Evolutionary conservation across 257 asterid species (phyloP).

Genomic region (Cynanchum wilfordii): DNA sequence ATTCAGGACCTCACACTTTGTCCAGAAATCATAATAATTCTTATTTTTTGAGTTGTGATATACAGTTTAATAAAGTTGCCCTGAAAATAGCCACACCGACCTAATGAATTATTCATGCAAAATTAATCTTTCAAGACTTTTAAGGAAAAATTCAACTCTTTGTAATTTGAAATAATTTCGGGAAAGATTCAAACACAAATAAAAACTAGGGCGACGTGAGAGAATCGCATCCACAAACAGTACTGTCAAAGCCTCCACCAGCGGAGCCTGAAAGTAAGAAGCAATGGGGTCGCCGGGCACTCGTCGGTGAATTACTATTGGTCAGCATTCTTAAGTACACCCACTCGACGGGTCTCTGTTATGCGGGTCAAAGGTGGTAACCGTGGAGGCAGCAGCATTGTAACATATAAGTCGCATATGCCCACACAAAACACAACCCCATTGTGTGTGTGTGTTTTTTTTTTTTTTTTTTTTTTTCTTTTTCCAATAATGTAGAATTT

Average conservation of each 20-base stretch:
- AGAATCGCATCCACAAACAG: background rate
- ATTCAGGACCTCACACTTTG: too few species aligned
- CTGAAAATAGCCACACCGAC: too few species aligned
- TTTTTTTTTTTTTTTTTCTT: background rate
- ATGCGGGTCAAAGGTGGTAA: background rate
- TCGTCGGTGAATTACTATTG: conserved; percentile 22
- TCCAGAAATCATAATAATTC: too few species aligned
- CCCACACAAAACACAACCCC: background rate
- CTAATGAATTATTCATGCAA: too few species aligned
- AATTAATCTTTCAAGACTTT: too few species aligned
- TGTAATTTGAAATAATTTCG: too few species aligned
- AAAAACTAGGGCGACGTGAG: background rate
- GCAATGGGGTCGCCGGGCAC: conserved; percentile 5
- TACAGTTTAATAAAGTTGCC: too few species aligned
- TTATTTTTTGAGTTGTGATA: too few species aligned
- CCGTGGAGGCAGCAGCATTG: background rate
- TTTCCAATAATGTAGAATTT: too few species aligned
- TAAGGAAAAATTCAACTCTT: too few species aligned
- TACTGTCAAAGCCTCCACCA: background rate
- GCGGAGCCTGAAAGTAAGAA: background rate
- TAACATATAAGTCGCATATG: background rate
- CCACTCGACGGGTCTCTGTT: background rate
- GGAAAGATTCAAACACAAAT: too few species aligned
- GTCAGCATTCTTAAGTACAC: conserved; percentile 1
- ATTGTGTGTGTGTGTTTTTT: background rate